Base-by-base conservation (phyloP, 2,329 filamentous ascomycete genomes). In the Neospermospora avenae region DNA sequence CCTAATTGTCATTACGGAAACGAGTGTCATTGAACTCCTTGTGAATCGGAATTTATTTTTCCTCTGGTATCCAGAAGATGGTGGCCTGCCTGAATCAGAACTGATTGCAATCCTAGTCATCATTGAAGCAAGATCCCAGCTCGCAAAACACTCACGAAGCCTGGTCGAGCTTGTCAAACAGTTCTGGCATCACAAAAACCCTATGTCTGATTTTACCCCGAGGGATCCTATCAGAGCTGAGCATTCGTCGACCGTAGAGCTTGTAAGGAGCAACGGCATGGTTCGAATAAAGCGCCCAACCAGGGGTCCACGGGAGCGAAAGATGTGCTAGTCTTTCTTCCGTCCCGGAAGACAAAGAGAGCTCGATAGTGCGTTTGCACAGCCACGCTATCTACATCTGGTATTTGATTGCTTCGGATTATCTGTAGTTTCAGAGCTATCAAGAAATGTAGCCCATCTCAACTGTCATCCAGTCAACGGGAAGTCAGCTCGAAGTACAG, bases 1-100 rank as follows among this genome's bases (percentile, higher is more conserved):
- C 93, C 73, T 84, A 31, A n/a, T n/a, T 85, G 86, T 28, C 11
- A 39, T 35, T 35, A 39, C 16, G 4, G 4, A 13, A n/a, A 8
- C 11, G 35, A 13, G 93, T 93, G 4, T 81, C 81, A 57, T n/a
- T 99, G 95, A 95, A 86, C 86, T 57, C 98, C 97, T 74, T 84
- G 88, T 71, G 97, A 97, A 74, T 84, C 88, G 71, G 97, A 93
- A 66, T 84, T 86, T 22, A 79, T 97, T 72, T 95, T 95, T 92
- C 16, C 74, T 96, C 58, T 92, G 93, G 6, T 92, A 76, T 62
- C 5, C 69, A 69, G 16, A 53, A 63, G 34, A 63, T 68, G 20
- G 92, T n/a, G n/a, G 91, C 0, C 90, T 90, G 20, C 88, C 80
- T 2, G 82, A 87, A 63, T 84, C 89, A 31, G 84, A 84, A 6